These are phyloP conservation scores for Termitomyces eurrhizus DNA, from an alignment of 768 basidiomycete genomes.

Conservation along the genomic window DNA sequence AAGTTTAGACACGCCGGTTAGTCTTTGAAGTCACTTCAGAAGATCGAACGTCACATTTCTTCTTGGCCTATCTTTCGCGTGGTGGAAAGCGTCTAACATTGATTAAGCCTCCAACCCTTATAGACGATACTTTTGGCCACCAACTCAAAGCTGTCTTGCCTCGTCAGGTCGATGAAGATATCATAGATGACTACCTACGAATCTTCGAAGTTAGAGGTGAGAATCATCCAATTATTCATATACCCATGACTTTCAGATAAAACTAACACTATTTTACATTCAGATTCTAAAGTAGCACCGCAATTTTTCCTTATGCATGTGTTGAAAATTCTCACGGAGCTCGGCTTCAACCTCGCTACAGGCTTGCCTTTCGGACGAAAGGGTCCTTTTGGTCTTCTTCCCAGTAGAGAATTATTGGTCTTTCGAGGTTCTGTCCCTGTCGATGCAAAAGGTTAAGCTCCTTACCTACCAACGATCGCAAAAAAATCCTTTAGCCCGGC, in stretches of 20 bases:
- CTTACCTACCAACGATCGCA: background rate
- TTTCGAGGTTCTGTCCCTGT: slow-evolving; percentile 42
- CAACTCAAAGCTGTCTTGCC: slow-evolving; percentile 35
- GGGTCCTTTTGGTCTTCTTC: slow-evolving; percentile 38
- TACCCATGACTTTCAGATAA: background rate
- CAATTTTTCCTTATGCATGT: slow-evolving; percentile 58
- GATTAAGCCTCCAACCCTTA: slow-evolving; percentile 39
- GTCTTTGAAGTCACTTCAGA: slow-evolving; percentile 55
- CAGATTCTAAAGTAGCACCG: slow-evolving; percentile 45
- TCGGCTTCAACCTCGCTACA: slow-evolving; percentile 63
- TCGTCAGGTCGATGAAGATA: slow-evolving; percentile 33
- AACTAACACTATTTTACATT: slow-evolving; percentile 21
- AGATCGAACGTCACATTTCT: slow-evolving; percentile 53
- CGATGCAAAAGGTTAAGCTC: slow-evolving; percentile 6
- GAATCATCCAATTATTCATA: background rate
- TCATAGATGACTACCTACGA: slow-evolving; percentile 47
- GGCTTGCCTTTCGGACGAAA: slow-evolving; percentile 56
- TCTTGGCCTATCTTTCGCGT: slow-evolving; percentile 61
- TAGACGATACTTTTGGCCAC: slow-evolving; percentile 37
- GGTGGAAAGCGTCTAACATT: slow-evolving; percentile 53
- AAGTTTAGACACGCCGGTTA: slow-evolving; percentile 49
- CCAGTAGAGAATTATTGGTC: slow-evolving; percentile 58
- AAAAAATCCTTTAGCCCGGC: background rate
- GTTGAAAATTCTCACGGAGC: slow-evolving; percentile 50
- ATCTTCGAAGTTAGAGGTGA: slow-evolving; percentile 50